These are phyloP conservation scores for Stagonosporopsis rhizophila DNA, from an alignment of 2,329 filamentous ascomycete species.

Conservation along the genomic window DNA sequence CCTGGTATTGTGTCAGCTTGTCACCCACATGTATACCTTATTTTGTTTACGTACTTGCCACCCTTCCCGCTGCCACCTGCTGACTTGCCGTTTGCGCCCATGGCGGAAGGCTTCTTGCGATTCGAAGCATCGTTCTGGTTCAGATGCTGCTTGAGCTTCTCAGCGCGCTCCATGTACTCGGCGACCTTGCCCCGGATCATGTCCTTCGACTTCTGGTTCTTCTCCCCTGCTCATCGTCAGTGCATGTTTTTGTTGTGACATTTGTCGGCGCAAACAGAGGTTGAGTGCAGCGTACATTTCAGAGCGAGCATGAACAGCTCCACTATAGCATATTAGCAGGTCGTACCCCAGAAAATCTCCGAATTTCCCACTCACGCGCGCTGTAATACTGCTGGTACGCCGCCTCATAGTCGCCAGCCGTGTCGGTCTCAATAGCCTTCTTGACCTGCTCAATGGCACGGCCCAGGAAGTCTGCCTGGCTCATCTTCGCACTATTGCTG, in stretches of 20 bases:
- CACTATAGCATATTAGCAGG: constrained; percentile 56
- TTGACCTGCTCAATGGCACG: constrained; percentile 97
- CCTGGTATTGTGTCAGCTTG: constrained; percentile 38
- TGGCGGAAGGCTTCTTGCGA: constrained; percentile 72
- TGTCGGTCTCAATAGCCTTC: constrained; percentile 96
- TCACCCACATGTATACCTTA: neutral
- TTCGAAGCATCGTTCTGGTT: constrained; percentile 72
- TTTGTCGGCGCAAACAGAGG: neutral
- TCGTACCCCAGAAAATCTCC: neutral
- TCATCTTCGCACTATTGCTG: constrained; percentile 67
- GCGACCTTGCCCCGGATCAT: constrained; percentile 95
- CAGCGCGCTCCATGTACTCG: constrained; percentile 98
- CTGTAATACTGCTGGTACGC: constrained; percentile 97
- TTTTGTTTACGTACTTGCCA: constrained; percentile 51
- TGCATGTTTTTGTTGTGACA: constrained; percentile 2
- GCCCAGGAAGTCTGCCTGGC: constrained; percentile 94
- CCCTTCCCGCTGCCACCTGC: constrained; percentile 69
- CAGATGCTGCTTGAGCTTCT: constrained; percentile 95
- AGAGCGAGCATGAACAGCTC: constrained; percentile 98
- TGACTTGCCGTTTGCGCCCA: constrained; percentile 74
- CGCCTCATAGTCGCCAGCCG: constrained; percentile 94
- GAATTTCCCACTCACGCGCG: constrained; percentile 55
- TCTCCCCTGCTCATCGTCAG: constrained; percentile 68
- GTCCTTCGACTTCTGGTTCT: constrained; percentile 95
- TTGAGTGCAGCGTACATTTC: constrained; percentile 68